Evolutionary conservation across 73 alveolate genomes (phyloP), one percentile per base, ranked within the genome.

Genomic region (Blepharisma stoltei): DNA sequence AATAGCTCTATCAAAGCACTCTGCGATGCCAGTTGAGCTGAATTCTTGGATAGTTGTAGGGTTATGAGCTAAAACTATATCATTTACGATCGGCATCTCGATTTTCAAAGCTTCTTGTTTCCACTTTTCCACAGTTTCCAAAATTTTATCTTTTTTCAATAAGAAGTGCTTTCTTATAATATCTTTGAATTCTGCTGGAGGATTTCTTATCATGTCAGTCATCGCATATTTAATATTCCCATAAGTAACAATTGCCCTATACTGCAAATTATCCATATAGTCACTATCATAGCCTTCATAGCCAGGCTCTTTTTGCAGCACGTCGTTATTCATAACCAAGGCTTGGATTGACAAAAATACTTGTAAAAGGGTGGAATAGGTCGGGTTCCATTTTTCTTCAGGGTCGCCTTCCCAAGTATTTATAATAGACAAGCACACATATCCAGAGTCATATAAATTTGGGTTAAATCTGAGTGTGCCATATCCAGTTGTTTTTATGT

Each of bases 201-300:
- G 99, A 46, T 90, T 92, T 78, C 88, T 92, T 77, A 96, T 88
- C 60, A 88, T 85, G 45, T 91, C 98, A 77, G 95, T 89, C 99
- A 96, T 96, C 4, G 99, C 99, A 81, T 70, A 96, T 86, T 91
- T 94, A 11, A 96, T 83, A 77, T 96, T 96, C 55, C 98, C 82
- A 85, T 93, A 96, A 52, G 97, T 87, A 5, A 96, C 99, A 45
- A 94, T 94, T 82, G 92, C 92, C 46, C 93, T 81, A 32, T 32
- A 32, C 41, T 32, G 41, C 41, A 32, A 32, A 32, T 32, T 32
- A 32, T 32, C 41, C 41, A 32, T 32, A 32, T 32, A 32, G 0
- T 32, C 41, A 3, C 41, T 32, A 32, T 32, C 41, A 32, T 32
- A 32, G 0, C 41, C 41, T 32, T 32, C 41, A 32, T 32, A 71